Evolutionary conservation across 345 rosid genomes (phyloP).

Genomic region (Ceriops tagal): DNA sequence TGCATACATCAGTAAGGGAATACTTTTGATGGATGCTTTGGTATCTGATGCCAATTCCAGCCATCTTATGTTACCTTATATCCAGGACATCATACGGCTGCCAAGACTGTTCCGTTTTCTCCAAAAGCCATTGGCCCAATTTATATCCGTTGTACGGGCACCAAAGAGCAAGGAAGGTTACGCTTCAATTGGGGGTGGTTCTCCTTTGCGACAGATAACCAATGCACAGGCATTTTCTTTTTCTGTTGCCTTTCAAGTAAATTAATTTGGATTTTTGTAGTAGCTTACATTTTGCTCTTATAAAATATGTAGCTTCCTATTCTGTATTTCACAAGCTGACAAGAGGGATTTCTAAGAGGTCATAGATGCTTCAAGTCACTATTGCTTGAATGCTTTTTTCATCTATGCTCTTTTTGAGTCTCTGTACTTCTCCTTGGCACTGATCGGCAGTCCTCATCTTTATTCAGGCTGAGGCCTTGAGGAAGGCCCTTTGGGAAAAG

Average conservation of each 20-base stretch:
- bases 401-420: not conserved
- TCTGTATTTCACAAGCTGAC: too few relatives aligned
- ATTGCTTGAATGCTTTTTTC: not conserved
- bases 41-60: not conserved
- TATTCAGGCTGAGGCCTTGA: constrained; percentile 80
- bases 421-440: not conserved
- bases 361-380: not conserved
- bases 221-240: constrained; percentile 67
- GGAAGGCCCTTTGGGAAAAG: constrained; percentile 79
- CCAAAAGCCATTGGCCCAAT: constrained; percentile 94
- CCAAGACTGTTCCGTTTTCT: constrained; percentile 86
- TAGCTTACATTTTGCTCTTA: not conserved
- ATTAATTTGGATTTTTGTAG: not conserved
- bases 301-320: not conserved
- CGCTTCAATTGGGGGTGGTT: constrained; percentile 96
- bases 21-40: not conserved
- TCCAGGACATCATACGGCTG: constrained; percentile 86
- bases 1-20: not conserved
- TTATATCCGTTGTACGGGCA: constrained; percentile 80
- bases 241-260: not conserved
- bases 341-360: too few relatives aligned
- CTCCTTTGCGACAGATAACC: constrained; percentile 87
- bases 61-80: constrained; percentile 9
- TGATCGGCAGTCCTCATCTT: constrained; percentile 11
- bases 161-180: constrained; percentile 99